Percentiles rank a stretch among this genome's conserved stretches.
phyloP scores from a whole-genome alignment of 495 filamentous ascomycete genomes.

The Penicillium canescens region DNA sequence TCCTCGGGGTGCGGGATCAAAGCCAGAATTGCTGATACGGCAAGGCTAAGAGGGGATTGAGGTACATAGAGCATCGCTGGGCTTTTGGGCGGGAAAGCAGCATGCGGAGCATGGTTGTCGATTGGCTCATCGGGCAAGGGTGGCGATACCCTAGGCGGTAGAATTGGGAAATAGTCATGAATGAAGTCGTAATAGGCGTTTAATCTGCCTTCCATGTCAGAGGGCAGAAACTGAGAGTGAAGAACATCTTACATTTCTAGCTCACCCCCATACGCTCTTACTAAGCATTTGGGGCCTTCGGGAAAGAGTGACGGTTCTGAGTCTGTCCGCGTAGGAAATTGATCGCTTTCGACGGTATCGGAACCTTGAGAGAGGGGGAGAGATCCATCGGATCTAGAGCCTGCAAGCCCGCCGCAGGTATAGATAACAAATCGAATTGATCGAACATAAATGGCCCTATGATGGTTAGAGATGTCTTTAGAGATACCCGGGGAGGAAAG shows the following conservation, averaged over 20 bases:
- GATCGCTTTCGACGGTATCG: conserved; percentile 23
- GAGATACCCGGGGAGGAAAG: background rate
- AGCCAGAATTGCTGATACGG: conserved; percentile 46
- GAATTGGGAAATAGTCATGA: conserved; percentile 57
- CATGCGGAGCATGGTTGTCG: conserved; percentile 37
- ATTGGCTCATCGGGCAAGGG: conserved; percentile 45
- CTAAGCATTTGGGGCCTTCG: conserved; percentile 20
- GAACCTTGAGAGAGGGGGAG: conserved; percentile 21
- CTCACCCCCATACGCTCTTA: conserved; percentile 43
- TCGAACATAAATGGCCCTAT: conserved; percentile 29
- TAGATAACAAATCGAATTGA: conserved; percentile 29
- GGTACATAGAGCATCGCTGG: conserved; percentile 40
- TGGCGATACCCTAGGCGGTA: conserved; percentile 48
- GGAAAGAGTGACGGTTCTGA: conserved; percentile 30
- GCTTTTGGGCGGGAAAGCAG: conserved; percentile 32
- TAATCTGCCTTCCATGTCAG: conserved; percentile 39
- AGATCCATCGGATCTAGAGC: no score
- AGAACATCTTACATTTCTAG: conserved; percentile 35
- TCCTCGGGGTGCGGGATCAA: conserved; percentile 45
- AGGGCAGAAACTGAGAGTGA: background rate
- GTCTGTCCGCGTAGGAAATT: conserved; percentile 29
- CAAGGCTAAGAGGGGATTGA: conserved; percentile 44
- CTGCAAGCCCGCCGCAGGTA: no score
- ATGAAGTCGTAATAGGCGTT: conserved; percentile 63
- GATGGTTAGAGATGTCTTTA: conserved; percentile 10